Base-by-base conservation (phyloP, 2,329 filamentous ascomycete genomes). In the Trichoderma koningii region DNA sequence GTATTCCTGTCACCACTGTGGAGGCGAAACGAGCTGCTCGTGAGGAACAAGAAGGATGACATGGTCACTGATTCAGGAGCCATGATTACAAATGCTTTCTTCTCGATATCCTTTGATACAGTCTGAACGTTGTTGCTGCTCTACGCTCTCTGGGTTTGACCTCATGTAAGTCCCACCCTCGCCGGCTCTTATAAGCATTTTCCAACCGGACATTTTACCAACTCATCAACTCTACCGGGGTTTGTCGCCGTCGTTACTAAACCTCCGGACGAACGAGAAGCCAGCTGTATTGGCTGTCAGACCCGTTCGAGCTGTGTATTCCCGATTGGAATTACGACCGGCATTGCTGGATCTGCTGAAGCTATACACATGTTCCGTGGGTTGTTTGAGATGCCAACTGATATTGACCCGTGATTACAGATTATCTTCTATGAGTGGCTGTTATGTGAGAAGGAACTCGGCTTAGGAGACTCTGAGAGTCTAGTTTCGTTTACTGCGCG, bases 61-160 rank as follows among this genome's bases (percentile, higher is more conserved):
- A 21, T 62, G 59, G 14, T 53, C 59, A 26, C 19, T 9, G 59
- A 62, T 15, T 62, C 59, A 23, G 59, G 53, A n/a, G 48, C n/a
- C 59, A 62, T 62, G 1, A 34, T 12, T 51, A 12, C 7, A 21
- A 23, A 51, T 28, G 9, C 28, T 3, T 17, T 17, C n/a, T n/a
- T 7, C 12, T 45, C 34, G 17, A 6, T 45, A 7, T 34, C n/a
- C 21, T 42, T 30, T 42, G 38, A 42, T n/a, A 2, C 3, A n/a
- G 4, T 19, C 7, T 15, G 12, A n/a, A 23, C 21, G 21, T 44
- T 38, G 17, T 28, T 38, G 1, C 10, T 44, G 21, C 19, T n/a
- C 19, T 15, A 10, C 30, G 30, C 0, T 45, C 0, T 14, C 34
- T 38, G 3, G 28, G 34, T 1, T 12, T 38, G 34, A 38, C 3